These are phyloP conservation scores for Mycena filopes DNA, from an alignment of 768 basidiomycete genomes.

Conservation along the genomic window DNA sequence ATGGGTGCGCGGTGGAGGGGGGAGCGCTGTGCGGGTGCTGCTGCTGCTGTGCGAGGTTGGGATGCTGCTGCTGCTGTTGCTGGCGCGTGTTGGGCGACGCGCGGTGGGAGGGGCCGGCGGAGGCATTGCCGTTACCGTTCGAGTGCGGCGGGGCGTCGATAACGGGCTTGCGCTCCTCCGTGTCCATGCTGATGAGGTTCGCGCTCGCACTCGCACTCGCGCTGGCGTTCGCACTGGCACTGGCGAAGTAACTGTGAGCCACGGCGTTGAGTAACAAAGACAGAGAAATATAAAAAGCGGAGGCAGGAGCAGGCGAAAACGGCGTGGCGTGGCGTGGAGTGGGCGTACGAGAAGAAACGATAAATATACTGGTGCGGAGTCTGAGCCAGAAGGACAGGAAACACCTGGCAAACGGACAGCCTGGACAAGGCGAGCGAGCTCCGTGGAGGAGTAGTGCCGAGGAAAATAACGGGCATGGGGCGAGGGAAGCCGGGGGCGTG, in stretches of 20 bases:
- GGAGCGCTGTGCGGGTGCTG: constrained; percentile 41
- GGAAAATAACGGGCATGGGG: constrained; percentile 21
- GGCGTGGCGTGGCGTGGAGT: not conserved
- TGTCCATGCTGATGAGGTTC: constrained; percentile 1
- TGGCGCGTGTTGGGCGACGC: constrained; percentile 15
- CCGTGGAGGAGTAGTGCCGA: too few relatives aligned
- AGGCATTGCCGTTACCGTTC: not conserved
- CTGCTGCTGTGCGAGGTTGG: constrained; percentile 39
- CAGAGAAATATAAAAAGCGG: not conserved
- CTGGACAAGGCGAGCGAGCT: constrained; percentile 33
- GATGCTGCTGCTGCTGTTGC: constrained; percentile 6
- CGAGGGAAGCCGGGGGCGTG: not conserved
- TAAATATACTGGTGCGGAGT: not conserved
- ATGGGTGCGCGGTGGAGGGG: constrained; percentile 17
- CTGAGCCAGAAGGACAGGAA: constrained; percentile 3
- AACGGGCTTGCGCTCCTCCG: constrained; percentile 26
- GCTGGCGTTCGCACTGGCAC: constrained; percentile 11
- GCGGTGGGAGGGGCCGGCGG: not conserved
- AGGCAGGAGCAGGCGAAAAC: too few relatives aligned
- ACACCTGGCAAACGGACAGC: not conserved
- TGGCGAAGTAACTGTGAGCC: constrained; percentile 9
- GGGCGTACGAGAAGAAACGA: not conserved
- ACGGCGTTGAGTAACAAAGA: not conserved
- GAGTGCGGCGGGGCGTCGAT: not conserved
- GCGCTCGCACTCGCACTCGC: constrained; percentile 7